phyloP scores from a whole-genome alignment of 2,329 filamentous ascomycete genomes.

The Penicillium verrucosum region DNA sequence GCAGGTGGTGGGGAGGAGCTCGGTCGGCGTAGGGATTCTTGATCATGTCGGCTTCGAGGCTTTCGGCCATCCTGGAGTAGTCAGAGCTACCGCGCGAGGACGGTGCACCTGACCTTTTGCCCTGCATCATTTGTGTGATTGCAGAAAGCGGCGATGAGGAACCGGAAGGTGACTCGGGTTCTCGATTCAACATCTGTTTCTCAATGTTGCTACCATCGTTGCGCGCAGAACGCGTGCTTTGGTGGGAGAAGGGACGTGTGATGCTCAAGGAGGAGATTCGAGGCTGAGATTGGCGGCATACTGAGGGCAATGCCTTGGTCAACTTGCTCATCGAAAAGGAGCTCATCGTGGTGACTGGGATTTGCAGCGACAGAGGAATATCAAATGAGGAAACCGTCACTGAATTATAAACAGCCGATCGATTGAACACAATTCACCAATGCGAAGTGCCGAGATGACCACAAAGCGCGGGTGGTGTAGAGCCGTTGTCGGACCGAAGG shows the following conservation, averaged over 20 bases:
- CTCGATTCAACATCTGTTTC: slow-evolving; percentile 27
- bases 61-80: slow-evolving; percentile 33
- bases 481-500: slow-evolving; percentile 28
- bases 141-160: slow-evolving; percentile 28
- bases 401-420: background rate
- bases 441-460: background rate
- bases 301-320: slow-evolving; percentile 32
- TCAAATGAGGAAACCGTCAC: background rate
- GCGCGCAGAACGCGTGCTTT: slow-evolving; percentile 7
- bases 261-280: slow-evolving; percentile 21
- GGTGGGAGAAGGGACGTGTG: slow-evolving; percentile 32
- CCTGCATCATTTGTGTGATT: slow-evolving; percentile 34
- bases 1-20: slow-evolving; percentile 69
- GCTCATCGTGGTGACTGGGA: slow-evolving; percentile 30
- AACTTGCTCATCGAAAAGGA: slow-evolving; percentile 31
- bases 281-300: slow-evolving; percentile 29
- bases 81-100: slow-evolving; percentile 24
- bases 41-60: slow-evolving; percentile 35
- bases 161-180: slow-evolving; percentile 16
- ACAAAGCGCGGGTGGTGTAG: slow-evolving; percentile 3
- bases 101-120: slow-evolving; percentile 17
- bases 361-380: background rate
- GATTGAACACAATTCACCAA: slow-evolving; percentile 5
- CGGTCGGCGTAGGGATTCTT: slow-evolving; percentile 37
- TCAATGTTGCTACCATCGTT: slow-evolving; percentile 26